Evolutionary conservation across 352 stramenopile species (phyloP).

Genomic region (Thalassiosira tumida): DNA sequence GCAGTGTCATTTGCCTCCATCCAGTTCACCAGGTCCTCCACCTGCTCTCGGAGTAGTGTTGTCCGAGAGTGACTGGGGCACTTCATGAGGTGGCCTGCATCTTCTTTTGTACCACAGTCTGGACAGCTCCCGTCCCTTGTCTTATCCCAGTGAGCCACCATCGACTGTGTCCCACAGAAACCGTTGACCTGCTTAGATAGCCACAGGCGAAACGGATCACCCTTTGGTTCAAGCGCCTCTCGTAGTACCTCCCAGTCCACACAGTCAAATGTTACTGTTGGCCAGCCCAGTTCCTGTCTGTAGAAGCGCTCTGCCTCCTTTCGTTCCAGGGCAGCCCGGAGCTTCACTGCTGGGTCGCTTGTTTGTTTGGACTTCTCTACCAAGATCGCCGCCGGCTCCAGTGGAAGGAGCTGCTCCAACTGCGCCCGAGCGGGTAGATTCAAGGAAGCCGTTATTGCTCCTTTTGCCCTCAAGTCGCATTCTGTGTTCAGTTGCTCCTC

Average conservation of each 20-base stretch:
- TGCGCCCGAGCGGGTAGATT: background rate
- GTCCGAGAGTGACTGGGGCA: conserved; percentile 14
- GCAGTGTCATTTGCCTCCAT: conserved; percentile 15
- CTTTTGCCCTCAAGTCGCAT: conserved; percentile 51
- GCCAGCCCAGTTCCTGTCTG: background rate
- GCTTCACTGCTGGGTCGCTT: background rate
- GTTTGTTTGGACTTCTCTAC: conserved; percentile 36
- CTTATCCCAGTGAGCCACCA: background rate
- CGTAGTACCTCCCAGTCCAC: conserved; percentile 13
- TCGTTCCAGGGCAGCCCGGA: background rate
- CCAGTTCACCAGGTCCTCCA: conserved; percentile 12
- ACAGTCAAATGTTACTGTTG: conserved; percentile 2
- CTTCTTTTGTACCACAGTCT: conserved; percentile 3
- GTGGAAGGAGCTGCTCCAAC: conserved; percentile 36
- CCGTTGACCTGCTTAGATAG: conserved; percentile 29
- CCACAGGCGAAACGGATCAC: background rate
- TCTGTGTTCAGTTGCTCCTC: conserved; percentile 44
- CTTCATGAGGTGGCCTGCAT: conserved; percentile 1
- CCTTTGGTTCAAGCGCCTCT: background rate
- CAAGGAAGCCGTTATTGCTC: conserved; percentile 18
- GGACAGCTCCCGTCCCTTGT: background rate
- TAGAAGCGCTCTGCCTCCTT: conserved; percentile 12
- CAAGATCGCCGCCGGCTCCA: conserved; percentile 45
- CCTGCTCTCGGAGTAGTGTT: background rate
- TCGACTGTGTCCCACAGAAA: conserved; percentile 19